Percentiles rank a stretch among this genome's conserved stretches.
Evolutionary conservation across 1,284 basidiomycete species (phyloP).

Genomic region (Cystobasidium sp.): DNA sequence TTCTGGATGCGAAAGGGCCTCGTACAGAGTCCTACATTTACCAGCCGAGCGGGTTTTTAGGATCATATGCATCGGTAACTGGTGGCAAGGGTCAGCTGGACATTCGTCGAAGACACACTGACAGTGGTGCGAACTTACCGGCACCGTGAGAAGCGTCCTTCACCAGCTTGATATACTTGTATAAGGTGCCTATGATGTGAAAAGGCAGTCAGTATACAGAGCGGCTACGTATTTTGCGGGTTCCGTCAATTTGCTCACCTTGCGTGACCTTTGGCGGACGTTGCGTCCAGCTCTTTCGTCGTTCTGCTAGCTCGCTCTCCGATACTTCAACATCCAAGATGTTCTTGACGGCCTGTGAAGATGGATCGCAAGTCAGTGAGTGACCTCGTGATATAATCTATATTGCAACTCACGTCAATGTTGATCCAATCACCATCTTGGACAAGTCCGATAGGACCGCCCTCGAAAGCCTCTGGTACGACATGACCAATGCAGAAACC

Average conservation of each 20-base stretch:
- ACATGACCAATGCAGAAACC: conserved; percentile 92
- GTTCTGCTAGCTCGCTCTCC: conserved; percentile 70
- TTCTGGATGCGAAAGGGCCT: neutral
- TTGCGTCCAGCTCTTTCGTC: conserved; percentile 69
- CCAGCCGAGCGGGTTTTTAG: conserved; percentile 2
- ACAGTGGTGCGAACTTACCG: neutral
- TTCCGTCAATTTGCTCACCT: neutral
- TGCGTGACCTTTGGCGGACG: conserved; percentile 40
- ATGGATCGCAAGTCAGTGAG: neutral
- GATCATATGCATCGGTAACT: conserved; percentile 41
- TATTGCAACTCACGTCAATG: conserved; percentile 63
- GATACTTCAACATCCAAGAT: conserved; percentile 74
- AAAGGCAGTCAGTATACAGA: neutral
- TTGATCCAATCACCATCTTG: conserved; percentile 81
- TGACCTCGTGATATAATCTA: too few relatives aligned
- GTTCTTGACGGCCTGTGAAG: conserved; percentile 70
- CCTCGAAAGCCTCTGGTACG: conserved; percentile 74
- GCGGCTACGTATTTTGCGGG: neutral
- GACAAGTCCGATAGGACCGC: conserved; percentile 88
- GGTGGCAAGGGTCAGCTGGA: neutral
- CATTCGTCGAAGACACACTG: neutral
- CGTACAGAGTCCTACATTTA: neutral
- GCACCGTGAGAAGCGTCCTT: conserved; percentile 24
- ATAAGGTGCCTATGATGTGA: conserved; percentile 19
- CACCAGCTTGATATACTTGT: conserved; percentile 24